These are phyloP conservation scores for Calonectria henricotiae DNA, from an alignment of 2,329 filamentous ascomycete genomes.

Conservation along the genomic window DNA sequence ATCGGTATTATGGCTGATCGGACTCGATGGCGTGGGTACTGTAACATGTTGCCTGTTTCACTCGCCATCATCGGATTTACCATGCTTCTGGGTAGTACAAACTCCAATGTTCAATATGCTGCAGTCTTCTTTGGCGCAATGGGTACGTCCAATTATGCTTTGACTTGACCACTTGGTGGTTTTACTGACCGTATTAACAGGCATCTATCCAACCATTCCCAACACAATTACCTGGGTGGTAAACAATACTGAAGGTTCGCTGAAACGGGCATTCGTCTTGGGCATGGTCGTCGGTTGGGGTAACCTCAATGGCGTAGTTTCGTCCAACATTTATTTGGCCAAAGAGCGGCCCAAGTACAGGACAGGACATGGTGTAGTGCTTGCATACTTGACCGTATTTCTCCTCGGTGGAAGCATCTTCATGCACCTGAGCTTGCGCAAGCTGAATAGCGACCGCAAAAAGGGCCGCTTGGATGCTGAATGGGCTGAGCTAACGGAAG, in stretches of 20 bases:
- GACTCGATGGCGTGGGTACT: constrained; percentile 75
- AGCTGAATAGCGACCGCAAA: constrained; percentile 74
- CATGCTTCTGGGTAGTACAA: constrained; percentile 74
- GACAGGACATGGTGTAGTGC: constrained; percentile 74
- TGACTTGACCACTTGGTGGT: too few species aligned
- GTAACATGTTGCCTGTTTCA: constrained; percentile 76
- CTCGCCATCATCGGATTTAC: constrained; percentile 77
- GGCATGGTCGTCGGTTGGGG: constrained; percentile 86
- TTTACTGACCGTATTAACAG: constrained; percentile 56
- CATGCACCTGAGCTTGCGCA: constrained; percentile 72
- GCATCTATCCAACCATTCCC: constrained; percentile 80
- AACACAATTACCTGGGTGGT: constrained; percentile 81
- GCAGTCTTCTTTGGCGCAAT: constrained; percentile 78
- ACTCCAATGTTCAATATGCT: constrained; percentile 75
- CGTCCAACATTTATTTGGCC: constrained; percentile 75
- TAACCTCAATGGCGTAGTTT: constrained; percentile 79
- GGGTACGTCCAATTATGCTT: neutral
- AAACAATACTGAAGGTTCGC: constrained; percentile 76
- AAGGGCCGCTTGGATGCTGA: constrained; percentile 72
- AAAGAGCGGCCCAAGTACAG: constrained; percentile 53
- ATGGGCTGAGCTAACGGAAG: constrained; percentile 69
- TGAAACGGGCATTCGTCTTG: constrained; percentile 80
- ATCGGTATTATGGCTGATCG: constrained; percentile 78
- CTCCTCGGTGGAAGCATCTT: constrained; percentile 75
- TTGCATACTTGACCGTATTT: constrained; percentile 77